These are phyloP conservation scores for Verbena officinalis DNA, from an alignment of 257 asterid genomes.

Conservation along the genomic window DNA sequence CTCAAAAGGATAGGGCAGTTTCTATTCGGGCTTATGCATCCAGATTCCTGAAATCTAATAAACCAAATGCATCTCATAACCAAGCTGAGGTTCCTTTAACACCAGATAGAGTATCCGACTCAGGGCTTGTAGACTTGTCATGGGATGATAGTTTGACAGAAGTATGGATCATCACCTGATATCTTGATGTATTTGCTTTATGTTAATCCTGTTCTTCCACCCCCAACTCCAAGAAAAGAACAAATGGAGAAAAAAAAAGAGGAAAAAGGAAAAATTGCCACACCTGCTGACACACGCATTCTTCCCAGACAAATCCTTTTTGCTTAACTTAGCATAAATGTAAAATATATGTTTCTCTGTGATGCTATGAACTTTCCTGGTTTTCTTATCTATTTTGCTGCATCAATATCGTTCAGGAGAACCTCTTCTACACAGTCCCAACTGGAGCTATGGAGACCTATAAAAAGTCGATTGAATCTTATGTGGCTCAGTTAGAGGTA, in stretches of 20 bases:
- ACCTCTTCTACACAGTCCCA: constrained; percentile 67
- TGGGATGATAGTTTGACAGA: constrained; percentile 67
- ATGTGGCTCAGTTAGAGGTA: constrained; percentile 71
- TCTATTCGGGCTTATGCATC: constrained; percentile 69
- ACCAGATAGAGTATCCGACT: constrained; percentile 63
- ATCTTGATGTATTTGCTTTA: constrained; percentile 24
- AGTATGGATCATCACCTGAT: constrained; percentile 45
- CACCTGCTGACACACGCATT: neutral
- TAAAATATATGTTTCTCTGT: too few species aligned
- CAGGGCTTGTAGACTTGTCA: constrained; percentile 52
- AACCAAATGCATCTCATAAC: constrained; percentile 35
- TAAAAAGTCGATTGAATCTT: constrained; percentile 66
- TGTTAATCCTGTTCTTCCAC: neutral
- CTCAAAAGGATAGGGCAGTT: constrained; percentile 43
- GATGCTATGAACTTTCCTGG: constrained; percentile 14
- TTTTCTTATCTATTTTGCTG: constrained; percentile 24
- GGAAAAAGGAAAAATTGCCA: too few species aligned
- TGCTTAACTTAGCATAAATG: too few species aligned
- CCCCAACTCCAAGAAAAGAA: too few species aligned
- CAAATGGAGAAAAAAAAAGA: too few species aligned
- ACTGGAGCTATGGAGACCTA: constrained; percentile 73
- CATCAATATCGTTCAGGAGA: constrained; percentile 56
- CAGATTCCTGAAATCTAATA: constrained; percentile 59
- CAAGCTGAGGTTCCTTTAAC: constrained; percentile 66
- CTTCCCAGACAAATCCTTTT: neutral